Evolutionary conservation across 192 early-diverging fungal species (phyloP).

Genomic region (Backusella parvicylindrica): DNA sequence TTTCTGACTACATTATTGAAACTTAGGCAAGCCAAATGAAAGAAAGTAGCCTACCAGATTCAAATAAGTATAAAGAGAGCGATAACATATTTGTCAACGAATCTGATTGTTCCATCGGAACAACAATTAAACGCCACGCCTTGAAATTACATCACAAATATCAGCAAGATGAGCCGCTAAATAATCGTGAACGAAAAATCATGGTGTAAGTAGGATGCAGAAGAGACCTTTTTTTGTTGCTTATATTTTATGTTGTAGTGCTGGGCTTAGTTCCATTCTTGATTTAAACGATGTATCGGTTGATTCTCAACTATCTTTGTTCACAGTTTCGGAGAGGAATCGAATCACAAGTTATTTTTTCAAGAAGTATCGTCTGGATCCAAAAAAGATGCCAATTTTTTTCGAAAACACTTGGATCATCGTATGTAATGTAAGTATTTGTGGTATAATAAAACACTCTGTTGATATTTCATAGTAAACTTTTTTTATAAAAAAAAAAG

Average conservation of each 20-base stretch:
- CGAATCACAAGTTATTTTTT: too few species aligned
- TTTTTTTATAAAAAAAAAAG: too few species aligned
- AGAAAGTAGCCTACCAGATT: conserved; percentile 3
- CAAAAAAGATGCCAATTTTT: too few species aligned
- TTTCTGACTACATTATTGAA: conserved; percentile 3
- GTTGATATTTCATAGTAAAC: too few species aligned
- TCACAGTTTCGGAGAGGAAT: background rate
- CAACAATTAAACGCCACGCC: conserved; percentile 5
- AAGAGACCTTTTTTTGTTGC: conserved; percentile 1
- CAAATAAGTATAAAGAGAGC: background rate
- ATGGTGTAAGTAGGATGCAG: background rate
- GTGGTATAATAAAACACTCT: too few species aligned
- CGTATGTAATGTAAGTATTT: too few species aligned
- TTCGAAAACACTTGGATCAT: too few species aligned
- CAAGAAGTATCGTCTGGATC: too few species aligned
- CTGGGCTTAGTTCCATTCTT: conserved; percentile 1
- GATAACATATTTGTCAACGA: conserved; percentile 1
- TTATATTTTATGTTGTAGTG: conserved; percentile 1
- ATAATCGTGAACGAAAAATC: conserved; percentile 2
- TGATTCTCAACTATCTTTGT: too few species aligned
- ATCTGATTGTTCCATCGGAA: conserved; percentile 2
- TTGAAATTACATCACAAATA: conserved; percentile 4
- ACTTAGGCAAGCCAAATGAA: conserved; percentile 3
- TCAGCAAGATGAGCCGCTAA: background rate
- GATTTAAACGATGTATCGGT: background rate